Evolutionary conservation across 495 filamentous ascomycete species (phyloP), one percentile per base, ranked within the genome.

Genomic region (Rusavskia elegans): DNA sequence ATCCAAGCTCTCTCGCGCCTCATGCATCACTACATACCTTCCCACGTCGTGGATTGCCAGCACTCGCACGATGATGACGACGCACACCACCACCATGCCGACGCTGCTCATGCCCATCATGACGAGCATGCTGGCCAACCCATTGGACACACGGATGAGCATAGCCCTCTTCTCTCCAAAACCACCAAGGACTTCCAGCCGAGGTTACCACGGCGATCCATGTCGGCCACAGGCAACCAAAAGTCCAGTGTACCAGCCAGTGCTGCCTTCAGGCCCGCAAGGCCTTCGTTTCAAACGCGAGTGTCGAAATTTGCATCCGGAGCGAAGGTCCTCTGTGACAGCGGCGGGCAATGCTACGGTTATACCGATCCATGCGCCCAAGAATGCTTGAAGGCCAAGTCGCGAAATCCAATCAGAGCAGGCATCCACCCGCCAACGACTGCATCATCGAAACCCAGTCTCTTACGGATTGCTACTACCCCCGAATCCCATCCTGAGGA

Each of bases 41-140:
- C 88, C n/a, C 84, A 92, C 60, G 81, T 94, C 21, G 90, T 96
- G 51, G 87, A 88, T 63, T 98, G 92, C 66, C 84, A 89, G 50
- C 87, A 94, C 63, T 81, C 72, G 37, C 88, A 95, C 57, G 75
- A 76, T 25, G 76, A 74, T 17, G 69, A 76, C 53, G 64, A 61
- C 17, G 53, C 42, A n/a, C 55, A 64, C 17, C 45, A 55, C 44
- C 30, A 57, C 20, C 50, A 63, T 55, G 55, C 51, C 10, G 45
- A 61, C 51, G 19, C 46, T n/a, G 54, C 46, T 13, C 41, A 41
- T 44, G 13, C 9, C 6, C 56, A 57, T 25, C 45, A 54, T 14
- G 45, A 53, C 17, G 48, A 60, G n/a, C 14, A 41, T 25, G 20
- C 17, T 27, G 30, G 39, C 17, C 16, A 52, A 44, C 20, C 44